Evolutionary conservation across 1,284 basidiomycete genomes (phyloP), one percentile per base, ranked within the genome.

Genomic region (Flammula alnicola): DNA sequence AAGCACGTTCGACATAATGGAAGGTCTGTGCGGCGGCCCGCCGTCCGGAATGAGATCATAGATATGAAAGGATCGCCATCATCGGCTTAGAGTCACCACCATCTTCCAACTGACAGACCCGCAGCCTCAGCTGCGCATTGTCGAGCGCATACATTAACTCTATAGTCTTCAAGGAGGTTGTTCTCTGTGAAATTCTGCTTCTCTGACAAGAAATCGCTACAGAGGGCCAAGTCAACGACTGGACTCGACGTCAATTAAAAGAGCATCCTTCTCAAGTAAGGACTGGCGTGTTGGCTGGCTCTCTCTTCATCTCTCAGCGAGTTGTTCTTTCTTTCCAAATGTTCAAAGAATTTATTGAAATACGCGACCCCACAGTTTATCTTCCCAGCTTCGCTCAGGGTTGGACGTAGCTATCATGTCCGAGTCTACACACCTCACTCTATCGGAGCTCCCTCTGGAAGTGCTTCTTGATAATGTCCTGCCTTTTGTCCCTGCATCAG

Each of bases 391-490:
- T 19, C 14, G 20, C 36, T 23, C 9, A 38, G 36, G 11, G 17
- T 27, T 27, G 10, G 27, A 31, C 22, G 23, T 20, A 16, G n/a
- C 12, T 30, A 26, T 20, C 25, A 44, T 50, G 43, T 25, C 33
- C 29, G 17, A 33, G 30, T 25, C 16, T 25, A 31, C 17, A 17
- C 39, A 35, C 69, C 44, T 66, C 8, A 60, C 57, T 43, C 55
- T 87, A 17, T 58, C 73, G 17, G 76, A 85, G 46, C 58, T 91
- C 5, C 88, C 88, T 5, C 64, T 86, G 14, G 92, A 95, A 63
- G 71, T 93, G 23, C 66, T 92, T 25, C 66, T 92, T 23, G 90
- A 94, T 64, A 76, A 86, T 60, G 54, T 95, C 12, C 69, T 94
- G 5, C 85, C 86, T 10, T 63, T 67, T 5, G 70, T 93, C 22